Conservation (phyloP, 2,329 filamentous ascomycete genomes). For the Trichoderma atroviride region DNA sequence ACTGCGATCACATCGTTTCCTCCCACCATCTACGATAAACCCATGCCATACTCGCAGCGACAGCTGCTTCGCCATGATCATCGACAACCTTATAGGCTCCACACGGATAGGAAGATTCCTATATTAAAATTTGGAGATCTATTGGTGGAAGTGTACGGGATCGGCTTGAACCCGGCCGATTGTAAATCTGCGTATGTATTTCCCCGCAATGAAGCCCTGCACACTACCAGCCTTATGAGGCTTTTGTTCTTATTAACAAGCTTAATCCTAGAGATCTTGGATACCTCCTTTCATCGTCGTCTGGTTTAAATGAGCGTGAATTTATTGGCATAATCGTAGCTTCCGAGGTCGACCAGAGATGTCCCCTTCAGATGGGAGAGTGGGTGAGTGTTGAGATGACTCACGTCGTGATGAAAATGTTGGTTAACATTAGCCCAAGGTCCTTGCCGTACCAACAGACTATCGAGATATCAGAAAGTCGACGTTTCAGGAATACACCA, state of each 20-base stretch:
- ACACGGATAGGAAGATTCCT: conserved; percentile 16
- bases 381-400: conserved; percentile 2
- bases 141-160: conserved; percentile 22
- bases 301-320: conserved; percentile 14
- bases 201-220: not conserved
- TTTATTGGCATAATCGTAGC: conserved; percentile 25
- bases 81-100: conserved; percentile 17
- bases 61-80: conserved; percentile 17
- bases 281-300: not conserved
- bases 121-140: conserved; percentile 20
- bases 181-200: conserved; percentile 13
- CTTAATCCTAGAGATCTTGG: not conserved
- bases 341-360: conserved; percentile 17
- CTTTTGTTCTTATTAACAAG: not conserved
- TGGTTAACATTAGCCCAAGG: not conserved
- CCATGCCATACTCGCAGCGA: conserved; percentile 5
- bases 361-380: conserved; percentile 16
- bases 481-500: conserved; percentile 20
- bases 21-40: not conserved
- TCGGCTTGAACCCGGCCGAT: conserved; percentile 21
- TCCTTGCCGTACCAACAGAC: conserved; percentile 23
- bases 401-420: not conserved
- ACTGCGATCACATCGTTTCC: not conserved
- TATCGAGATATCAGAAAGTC: conserved; percentile 21
- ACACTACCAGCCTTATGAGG: not conserved